These are phyloP conservation scores for Alternaria conjuncta DNA, from an alignment of 2,329 filamentous ascomycete species.

Conservation along the genomic window DNA sequence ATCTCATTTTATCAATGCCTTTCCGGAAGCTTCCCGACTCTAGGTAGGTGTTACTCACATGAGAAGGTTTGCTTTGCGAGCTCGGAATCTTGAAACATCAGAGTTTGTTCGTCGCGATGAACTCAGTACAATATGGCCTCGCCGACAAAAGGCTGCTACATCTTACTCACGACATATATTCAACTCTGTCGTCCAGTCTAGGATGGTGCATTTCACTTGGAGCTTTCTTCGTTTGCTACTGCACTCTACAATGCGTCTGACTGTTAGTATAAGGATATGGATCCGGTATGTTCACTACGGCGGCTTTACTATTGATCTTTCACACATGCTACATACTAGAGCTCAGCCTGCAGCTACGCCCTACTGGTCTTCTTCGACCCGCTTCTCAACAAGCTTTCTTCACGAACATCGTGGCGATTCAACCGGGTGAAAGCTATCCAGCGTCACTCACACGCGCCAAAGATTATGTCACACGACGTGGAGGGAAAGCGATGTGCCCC, in stretches of 20 bases:
- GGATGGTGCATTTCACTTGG: neutral
- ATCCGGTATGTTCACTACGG: neutral
- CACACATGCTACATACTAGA: neutral
- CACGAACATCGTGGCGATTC: neutral
- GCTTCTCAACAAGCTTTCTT: neutral
- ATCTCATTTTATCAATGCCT: neutral
- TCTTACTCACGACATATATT: neutral
- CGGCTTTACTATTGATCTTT: neutral
- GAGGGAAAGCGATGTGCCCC: neutral
- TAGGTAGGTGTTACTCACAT: neutral
- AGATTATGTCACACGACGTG: neutral
- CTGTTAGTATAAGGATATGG: neutral
- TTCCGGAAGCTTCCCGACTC: neutral
- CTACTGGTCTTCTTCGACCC: neutral
- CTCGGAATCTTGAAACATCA: neutral
- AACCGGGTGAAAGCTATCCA: neutral
- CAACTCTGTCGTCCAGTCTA: neutral
- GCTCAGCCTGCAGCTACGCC: neutral
- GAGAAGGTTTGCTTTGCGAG: neutral
- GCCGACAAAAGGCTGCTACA: neutral
- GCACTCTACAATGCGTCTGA: neutral
- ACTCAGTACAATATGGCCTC: neutral
- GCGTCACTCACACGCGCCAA: neutral
- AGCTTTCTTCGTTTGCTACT: neutral
- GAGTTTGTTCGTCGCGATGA: neutral